Evolutionary conservation across 2,329 filamentous ascomycete species (phyloP), one percentile per base, ranked within the genome.

Genomic region (Colletotrichum sp.): DNA sequence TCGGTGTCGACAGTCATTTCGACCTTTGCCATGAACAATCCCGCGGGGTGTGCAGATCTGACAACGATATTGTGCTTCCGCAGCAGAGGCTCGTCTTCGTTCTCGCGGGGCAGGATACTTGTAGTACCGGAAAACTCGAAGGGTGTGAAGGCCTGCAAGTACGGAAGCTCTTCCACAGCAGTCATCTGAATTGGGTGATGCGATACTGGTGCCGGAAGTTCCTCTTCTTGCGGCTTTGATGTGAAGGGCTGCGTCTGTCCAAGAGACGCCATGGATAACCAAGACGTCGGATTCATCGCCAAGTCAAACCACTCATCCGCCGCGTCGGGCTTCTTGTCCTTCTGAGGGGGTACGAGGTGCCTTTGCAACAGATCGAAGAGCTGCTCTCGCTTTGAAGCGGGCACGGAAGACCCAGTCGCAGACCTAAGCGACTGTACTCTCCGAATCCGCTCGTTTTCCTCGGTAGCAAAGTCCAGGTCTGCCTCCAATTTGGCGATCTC

Each of bases 111-210:
- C 3, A 91, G 79, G 0, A 90, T 82, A 0, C 87, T 84, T 16
- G 92, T 86, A 1, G 85, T 88, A 0, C 92, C 93, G 0, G 88
- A 88, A 73, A 94, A 92, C 0, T 87, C 87, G 16, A 97, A 88
- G 0, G 94, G 91, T 1, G 92, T 94, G 79, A 97, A 95, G 10
- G 94, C 88, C 62, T 94, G 90, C 0, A 96, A 87, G 78, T 94
- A 95, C 0, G 93, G 92, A 4, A 94, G 84, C 66, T 94, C 91
- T 76, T 96, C 91, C 1, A 89, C 86, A 3, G 94, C 88, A 1
- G 90, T 88, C 85, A 96, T 88, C 2, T 88, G 88, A 3, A 92
- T 80, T 0, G 94, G 95, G 68, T 91, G 89, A 80, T 96, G 94
- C 2, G 93, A 94, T 9, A 89, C 85, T 0, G 90, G 82, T 3